phyloP scores from a whole-genome alignment of 1,139 yeast genomes.

The Yamadazyma pseudoaaseri region DNA sequence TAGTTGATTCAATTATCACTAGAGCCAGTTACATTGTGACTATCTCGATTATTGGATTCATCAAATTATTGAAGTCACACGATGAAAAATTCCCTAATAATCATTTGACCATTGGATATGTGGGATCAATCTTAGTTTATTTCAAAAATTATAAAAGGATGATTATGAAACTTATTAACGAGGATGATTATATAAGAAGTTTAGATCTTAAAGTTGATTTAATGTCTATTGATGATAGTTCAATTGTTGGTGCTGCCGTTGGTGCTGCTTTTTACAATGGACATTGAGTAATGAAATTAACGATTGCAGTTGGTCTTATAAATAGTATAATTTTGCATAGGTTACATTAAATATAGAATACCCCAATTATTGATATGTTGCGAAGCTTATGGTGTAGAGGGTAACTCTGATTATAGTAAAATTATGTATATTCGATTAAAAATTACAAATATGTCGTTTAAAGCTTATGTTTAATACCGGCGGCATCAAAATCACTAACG shows the following conservation, averaged over 20 bases:
- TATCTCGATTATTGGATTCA: slow-evolving; percentile 32
- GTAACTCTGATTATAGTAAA: no score
- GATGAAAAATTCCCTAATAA: slow-evolving; percentile 21
- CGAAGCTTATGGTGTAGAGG: no score
- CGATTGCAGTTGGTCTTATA: no score
- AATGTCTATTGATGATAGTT: slow-evolving; percentile 40
- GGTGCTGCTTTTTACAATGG: slow-evolving; percentile 41
- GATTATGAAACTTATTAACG: slow-evolving; percentile 30
- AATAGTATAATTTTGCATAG: no score
- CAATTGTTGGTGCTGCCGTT: slow-evolving; percentile 49
- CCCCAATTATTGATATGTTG: no score
- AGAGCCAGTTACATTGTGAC: slow-evolving; percentile 46
- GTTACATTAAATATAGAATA: no score
- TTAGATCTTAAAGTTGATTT: slow-evolving; percentile 36
- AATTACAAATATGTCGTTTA: no score
- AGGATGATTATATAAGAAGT: slow-evolving; percentile 23
- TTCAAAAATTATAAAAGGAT: slow-evolving; percentile 33
- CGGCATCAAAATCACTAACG: slow-evolving; percentile 47
- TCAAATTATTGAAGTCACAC: slow-evolving; percentile 34
- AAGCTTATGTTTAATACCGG: slow-evolving; percentile 11
- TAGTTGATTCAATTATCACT: slow-evolving; percentile 29
- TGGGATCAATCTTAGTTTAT: slow-evolving; percentile 42
- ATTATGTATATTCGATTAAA: no score
- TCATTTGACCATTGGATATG: slow-evolving; percentile 39
- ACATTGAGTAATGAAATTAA: slow-evolving; percentile 1